Conservation (phyloP, 306 rosid species). For the Alnus rubra region DNA sequence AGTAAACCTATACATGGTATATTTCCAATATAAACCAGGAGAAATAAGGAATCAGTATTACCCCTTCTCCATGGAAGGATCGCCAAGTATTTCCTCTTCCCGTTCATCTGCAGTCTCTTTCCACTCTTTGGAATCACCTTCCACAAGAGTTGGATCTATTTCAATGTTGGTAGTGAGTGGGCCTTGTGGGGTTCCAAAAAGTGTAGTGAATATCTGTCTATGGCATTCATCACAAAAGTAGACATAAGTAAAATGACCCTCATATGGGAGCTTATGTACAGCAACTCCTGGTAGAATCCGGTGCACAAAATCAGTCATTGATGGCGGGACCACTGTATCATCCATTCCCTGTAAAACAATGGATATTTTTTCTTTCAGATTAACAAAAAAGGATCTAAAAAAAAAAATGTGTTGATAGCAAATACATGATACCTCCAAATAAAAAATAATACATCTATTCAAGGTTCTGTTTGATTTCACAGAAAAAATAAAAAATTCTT, state of each 20-base stretch:
- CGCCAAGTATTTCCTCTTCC: slow-evolving; percentile 18
- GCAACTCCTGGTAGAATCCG: slow-evolving; percentile 90
- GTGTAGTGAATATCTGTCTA: slow-evolving; percentile 89
- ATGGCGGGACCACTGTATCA: slow-evolving; percentile 86
- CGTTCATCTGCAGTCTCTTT: slow-evolving; percentile 19
- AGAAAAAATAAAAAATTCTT: not conserved
- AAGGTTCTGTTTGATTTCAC: slow-evolving; percentile 13
- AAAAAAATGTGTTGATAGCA: not conserved
- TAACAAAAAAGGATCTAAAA: not conserved
- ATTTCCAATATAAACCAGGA: slow-evolving; percentile 26
- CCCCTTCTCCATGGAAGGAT: slow-evolving; percentile 28
- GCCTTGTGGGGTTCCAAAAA: slow-evolving; percentile 95
- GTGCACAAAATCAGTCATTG: slow-evolving; percentile 96
- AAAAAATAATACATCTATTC: not conserved
- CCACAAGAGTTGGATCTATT: slow-evolving; percentile 32
- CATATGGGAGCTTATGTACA: slow-evolving; percentile 94
- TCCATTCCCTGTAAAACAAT: slow-evolving; percentile 89
- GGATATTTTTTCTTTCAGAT: not conserved
- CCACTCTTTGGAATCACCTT: slow-evolving; percentile 37
- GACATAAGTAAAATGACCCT: slow-evolving; percentile 90
- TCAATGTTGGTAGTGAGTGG: slow-evolving; percentile 45
- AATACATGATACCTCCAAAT: not conserved
- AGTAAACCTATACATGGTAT: slow-evolving; percentile 53
- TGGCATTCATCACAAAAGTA: slow-evolving; percentile 97
- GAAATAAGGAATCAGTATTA: not conserved